Base-by-base conservation (phyloP, 192 early-diverging fungal species). In the Allomyces javanicus region DNA sequence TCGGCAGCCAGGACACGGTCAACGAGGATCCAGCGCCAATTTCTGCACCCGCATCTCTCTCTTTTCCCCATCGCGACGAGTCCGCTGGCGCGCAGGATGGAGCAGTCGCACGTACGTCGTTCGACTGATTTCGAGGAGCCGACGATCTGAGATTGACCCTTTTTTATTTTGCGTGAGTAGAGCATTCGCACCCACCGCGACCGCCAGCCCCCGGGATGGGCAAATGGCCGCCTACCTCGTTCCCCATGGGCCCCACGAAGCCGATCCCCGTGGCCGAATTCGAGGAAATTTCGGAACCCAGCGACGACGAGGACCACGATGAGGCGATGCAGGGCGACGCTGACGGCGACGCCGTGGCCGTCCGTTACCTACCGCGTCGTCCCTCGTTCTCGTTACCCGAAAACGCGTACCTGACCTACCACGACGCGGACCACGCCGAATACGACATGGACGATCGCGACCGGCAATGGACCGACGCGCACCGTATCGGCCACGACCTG, bases 391-490 rank as follows among this genome's bases (percentile, higher is more conserved):
- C 50, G 12, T 9, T 58, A 1, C 50, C 50, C 1, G 21, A 58
- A 2, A 58, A 21, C 50, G 10, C 12, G 50, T 58, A 58, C 50
- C 12, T 58, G 4, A 21, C 50, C 17, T n/a, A 58, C 50, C 21
- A 3, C 17, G 21, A 21, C 17, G 63, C 72, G 19, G 64, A 70
- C 33, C 72, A 74, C 11, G 84, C 92, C 40, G 96, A 99, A 73
- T 99, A 99, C 71, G 96, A 99, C 74, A 87, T 99, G 88, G 96
- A 99, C 70, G 93, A 99, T 68, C 88, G 95, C 77, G 89, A 93
- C 72, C 81, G 83, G 40, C 71, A 74, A 27, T 68, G 76, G 61
- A 66, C 90, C 4, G 94, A 96, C 70, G 74, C 66, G 24, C 78
- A 87, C 65, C 75, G 88, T 6, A 74, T 70, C 24, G 77, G 73